phyloP scores from a whole-genome alignment of 768 basidiomycete genomes.

The Cystobasidium onofrii region DNA sequence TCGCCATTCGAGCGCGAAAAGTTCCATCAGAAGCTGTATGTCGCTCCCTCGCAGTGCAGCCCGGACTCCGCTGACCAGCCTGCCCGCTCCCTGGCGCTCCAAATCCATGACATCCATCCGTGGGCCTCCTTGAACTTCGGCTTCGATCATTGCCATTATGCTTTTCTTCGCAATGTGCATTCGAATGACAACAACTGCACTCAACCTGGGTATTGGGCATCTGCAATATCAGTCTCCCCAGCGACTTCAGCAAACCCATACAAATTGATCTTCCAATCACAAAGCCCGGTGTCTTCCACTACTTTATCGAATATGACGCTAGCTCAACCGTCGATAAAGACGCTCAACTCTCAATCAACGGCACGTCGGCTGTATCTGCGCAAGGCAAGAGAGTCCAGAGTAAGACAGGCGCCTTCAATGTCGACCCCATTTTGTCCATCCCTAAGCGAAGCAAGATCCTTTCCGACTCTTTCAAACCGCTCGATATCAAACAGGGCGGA shows the following conservation, averaged over 20 bases:
- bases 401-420: constrained; percentile 53
- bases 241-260: constrained; percentile 79
- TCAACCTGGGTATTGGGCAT: background rate
- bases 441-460: constrained; percentile 70
- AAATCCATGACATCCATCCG: background rate
- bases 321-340: background rate
- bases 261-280: constrained; percentile 92
- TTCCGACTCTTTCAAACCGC: constrained; percentile 45
- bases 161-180: constrained; percentile 31
- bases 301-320: constrained; percentile 76
- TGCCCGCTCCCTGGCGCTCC: background rate
- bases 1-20: constrained; percentile 68
- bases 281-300: constrained; percentile 89
- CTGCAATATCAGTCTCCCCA: constrained; percentile 58
- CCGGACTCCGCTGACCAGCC: background rate
- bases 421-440: constrained; percentile 52
- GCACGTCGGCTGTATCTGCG: constrained; percentile 46
- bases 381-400: constrained; percentile 63
- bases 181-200: background rate
- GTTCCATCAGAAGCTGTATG: constrained; percentile 69
- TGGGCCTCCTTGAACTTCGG: constrained; percentile 37
- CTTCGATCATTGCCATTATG: background rate
- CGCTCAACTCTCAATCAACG: constrained; percentile 17
- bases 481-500: constrained; percentile 48
- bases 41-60: constrained; percentile 17